Conservation (phyloP, 176 grass and related monocot species). For the Paspalum notatum region DNA sequence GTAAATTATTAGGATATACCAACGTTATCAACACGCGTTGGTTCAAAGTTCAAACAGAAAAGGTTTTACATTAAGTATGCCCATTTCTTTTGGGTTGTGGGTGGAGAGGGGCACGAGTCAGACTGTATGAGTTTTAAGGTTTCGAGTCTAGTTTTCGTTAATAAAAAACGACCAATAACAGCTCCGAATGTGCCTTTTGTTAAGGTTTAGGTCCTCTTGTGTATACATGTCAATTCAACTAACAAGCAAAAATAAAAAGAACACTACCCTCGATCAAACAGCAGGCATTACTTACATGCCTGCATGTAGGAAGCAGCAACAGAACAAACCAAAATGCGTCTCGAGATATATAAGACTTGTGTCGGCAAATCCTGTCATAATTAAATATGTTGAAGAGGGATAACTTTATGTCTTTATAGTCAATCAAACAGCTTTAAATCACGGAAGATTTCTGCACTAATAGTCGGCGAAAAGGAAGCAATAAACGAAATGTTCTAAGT, state of each 20-base stretch:
- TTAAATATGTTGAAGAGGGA: background rate
- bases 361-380: slow-evolving; percentile 24
- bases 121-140: too few species aligned
- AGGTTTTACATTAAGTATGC: too few species aligned
- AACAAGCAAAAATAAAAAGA: background rate
- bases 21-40: too few species aligned
- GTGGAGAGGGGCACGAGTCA: too few species aligned
- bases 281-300: too few species aligned
- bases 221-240: background rate
- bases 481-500: slow-evolving; percentile 25
- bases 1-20: too few species aligned
- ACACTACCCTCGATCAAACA: too few species aligned
- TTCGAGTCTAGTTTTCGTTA: too few species aligned
- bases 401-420: slow-evolving; percentile 26
- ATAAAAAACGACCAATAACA: too few species aligned
- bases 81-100: too few species aligned
- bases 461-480: slow-evolving; percentile 12
- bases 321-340: background rate
- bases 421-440: slow-evolving; percentile 28
- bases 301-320: background rate
- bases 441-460: slow-evolving; percentile 26
- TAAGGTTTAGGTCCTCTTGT: background rate
- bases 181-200: background rate
- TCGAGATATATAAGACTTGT: background rate
- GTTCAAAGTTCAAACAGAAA: too few species aligned